Percentiles rank a stretch among this genome's conserved stretches.
phyloP scores from a whole-genome alignment of 2,329 filamentous ascomycete genomes.

The Amylocarpus encephaloides region DNA sequence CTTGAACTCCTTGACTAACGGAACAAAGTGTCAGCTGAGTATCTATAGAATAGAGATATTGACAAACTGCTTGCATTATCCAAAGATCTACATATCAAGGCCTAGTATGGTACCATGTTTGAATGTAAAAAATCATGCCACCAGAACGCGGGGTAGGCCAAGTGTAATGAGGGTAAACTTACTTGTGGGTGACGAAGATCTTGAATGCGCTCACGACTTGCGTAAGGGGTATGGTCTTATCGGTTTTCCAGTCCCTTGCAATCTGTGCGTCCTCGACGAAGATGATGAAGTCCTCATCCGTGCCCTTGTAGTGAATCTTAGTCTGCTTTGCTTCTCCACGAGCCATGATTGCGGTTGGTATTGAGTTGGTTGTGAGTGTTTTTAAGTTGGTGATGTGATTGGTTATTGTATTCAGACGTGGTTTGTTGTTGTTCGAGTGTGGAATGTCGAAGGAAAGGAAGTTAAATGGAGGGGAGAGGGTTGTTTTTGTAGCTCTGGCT shows the following conservation, averaged over 20 bases:
- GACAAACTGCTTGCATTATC: neutral
- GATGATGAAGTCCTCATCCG: conserved; percentile 61
- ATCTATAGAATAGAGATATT: neutral
- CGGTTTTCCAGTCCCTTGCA: conserved; percentile 75
- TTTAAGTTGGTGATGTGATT: neutral
- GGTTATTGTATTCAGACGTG: conserved; percentile 5
- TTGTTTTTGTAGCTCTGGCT: conserved; percentile 30
- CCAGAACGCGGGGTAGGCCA: conserved; percentile 7
- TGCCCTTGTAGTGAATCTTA: conserved; percentile 67
- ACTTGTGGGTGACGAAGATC: conserved; percentile 87
- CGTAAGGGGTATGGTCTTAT: conserved; percentile 71
- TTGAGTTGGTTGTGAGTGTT: conserved; percentile 3
- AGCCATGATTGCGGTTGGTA: conserved; percentile 38
- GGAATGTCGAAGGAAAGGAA: conserved; percentile 5
- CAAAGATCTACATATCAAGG: no score
- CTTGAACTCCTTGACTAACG: conserved; percentile 78
- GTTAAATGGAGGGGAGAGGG: conserved; percentile 10
- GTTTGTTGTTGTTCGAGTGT: conserved; percentile 5
- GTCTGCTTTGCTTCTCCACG: conserved; percentile 49
- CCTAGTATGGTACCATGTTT: no score
- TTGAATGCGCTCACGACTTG: conserved; percentile 86
- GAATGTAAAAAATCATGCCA: neutral
- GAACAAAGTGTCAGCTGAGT: neutral
- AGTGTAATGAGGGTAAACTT: conserved; percentile 36
- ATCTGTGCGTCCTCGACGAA: conserved; percentile 54